Evolutionary conservation across 2,329 filamentous ascomycete genomes (phyloP).

Genomic region (Aspergillus pseudoterreus): DNA sequence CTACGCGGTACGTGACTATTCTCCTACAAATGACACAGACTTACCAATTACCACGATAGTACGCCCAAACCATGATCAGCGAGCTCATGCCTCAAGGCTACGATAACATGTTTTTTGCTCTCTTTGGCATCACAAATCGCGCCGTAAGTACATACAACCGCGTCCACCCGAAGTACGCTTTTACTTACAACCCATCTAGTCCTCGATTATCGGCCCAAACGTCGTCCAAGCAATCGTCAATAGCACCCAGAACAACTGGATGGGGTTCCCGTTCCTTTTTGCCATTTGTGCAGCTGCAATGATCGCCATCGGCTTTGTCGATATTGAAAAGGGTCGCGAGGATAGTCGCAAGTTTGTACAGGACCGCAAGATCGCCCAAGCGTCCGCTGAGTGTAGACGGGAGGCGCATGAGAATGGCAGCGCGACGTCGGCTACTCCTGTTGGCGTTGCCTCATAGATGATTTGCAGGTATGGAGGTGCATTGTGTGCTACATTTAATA

Average conservation of each 20-base stretch:
- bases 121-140: slow-evolving; percentile 44
- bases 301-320: slow-evolving; percentile 38
- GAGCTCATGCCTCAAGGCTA: slow-evolving; percentile 42
- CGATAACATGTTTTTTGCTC: slow-evolving; percentile 44
- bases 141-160: slow-evolving; percentile 29
- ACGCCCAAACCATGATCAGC: slow-evolving; percentile 44
- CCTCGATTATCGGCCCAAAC: slow-evolving; percentile 43
- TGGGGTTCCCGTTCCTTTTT: slow-evolving; percentile 44
- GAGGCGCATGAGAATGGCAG: neutral
- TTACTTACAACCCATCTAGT: slow-evolving; percentile 21
- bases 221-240: slow-evolving; percentile 45
- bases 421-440: too few relatives aligned
- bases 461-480: too few relatives aligned
- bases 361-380: slow-evolving; percentile 27
- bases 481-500: too few relatives aligned
- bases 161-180: too few relatives aligned
- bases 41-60: slow-evolving; percentile 17
- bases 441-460: too few relatives aligned
- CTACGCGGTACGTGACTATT: slow-evolving; percentile 28
- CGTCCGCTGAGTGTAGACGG: slow-evolving; percentile 14
- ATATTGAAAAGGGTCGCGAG: slow-evolving; percentile 40
- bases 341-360: slow-evolving; percentile 37
- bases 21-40: neutral
- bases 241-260: slow-evolving; percentile 40
- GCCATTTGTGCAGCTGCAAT: slow-evolving; percentile 35